Base-by-base conservation (phyloP, 495 filamentous ascomycete species). In the Penicillium fimorum region DNA sequence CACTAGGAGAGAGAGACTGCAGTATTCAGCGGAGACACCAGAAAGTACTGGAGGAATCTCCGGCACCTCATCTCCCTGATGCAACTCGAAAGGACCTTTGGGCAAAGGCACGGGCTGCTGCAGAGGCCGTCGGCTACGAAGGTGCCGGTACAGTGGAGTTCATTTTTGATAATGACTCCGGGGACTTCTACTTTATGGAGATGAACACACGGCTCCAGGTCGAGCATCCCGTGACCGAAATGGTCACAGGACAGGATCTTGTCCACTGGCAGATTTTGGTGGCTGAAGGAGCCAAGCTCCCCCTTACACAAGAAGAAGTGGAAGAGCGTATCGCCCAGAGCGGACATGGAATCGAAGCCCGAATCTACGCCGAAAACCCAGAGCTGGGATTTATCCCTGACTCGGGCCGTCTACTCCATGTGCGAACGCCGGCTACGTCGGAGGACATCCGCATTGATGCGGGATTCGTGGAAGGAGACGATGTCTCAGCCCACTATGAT, bases 171-270 rank as follows among this genome's bases (percentile, higher is more conserved):
- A 95, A 94, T 63, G 95, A 97, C 57, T 87, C 87, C 0, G 89
- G 88, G 8, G 81, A 92, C 43, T 97, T 97, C 72, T 99, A 90
- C 77, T 99, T 99, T 73, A 97, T 98, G 94, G 94, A 98, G 73
- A 97, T 97, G 94, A 98, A 98, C 74, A 97, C 94, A 0, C 82
- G 94, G 49, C 79, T 98, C 9, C 94, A 98, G 68, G 94, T 98
- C 22, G 94, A 98, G 71, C 94, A 99, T 62, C 95, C 94, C 9
- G 94, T 97, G 20, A 97, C 90, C 3, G 94, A 99, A 73, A 94
- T 92, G 86, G 88, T 97, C 30, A 97, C 92, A 13, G 93, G 92
- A 15, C 88, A 92, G 59, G 94, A 99, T 67, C 78, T 99, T 29
- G 94, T 99, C 13, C 85, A 90, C 58, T 97, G 95, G 95, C 94